These are phyloP conservation scores for Gossypium arboreum DNA, from an alignment of 345 rosid genomes.

Conservation along the genomic window DNA sequence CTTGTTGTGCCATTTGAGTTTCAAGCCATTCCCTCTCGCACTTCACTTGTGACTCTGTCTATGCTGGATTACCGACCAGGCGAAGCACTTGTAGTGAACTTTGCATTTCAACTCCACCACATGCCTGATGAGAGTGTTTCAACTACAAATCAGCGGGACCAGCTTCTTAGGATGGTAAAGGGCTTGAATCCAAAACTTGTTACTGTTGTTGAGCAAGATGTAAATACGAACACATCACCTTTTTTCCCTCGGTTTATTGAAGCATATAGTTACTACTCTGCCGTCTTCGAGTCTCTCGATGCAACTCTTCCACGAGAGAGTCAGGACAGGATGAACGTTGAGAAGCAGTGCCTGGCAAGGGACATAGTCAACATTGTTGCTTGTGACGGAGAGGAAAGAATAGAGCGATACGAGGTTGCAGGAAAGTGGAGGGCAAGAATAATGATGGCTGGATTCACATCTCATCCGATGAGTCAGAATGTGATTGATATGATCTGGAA, in stretches of 20 bases:
- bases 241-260: conserved; percentile 74
- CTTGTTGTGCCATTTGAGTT: conserved; percentile 67
- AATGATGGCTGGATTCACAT: conserved; percentile 85
- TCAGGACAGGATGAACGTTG: conserved; percentile 94
- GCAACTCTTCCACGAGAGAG: conserved; percentile 85
- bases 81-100: conserved; percentile 82
- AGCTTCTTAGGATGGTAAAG: conserved; percentile 85
- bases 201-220: conserved; percentile 87
- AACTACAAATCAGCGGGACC: conserved; percentile 78
- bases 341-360: conserved; percentile 87
- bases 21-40: conserved; percentile 63
- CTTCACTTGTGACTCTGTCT: conserved; percentile 61
- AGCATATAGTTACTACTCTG: conserved; percentile 83
- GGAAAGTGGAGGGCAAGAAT: conserved; percentile 97
- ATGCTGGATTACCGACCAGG: conserved; percentile 58
- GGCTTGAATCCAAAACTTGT: conserved; percentile 85
- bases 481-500: conserved; percentile 47
- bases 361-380: conserved; percentile 93
- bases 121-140: conserved; percentile 99
- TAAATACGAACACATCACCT: conserved; percentile 89
- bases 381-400: conserved; percentile 94
- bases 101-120: conserved; percentile 98
- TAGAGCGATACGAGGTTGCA: conserved; percentile 84
- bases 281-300: conserved; percentile 85
- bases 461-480: conserved; percentile 51